Conservation (phyloP, 352 stramenopile genomes). For the Thalassiosira livingstoniorum region DNA sequence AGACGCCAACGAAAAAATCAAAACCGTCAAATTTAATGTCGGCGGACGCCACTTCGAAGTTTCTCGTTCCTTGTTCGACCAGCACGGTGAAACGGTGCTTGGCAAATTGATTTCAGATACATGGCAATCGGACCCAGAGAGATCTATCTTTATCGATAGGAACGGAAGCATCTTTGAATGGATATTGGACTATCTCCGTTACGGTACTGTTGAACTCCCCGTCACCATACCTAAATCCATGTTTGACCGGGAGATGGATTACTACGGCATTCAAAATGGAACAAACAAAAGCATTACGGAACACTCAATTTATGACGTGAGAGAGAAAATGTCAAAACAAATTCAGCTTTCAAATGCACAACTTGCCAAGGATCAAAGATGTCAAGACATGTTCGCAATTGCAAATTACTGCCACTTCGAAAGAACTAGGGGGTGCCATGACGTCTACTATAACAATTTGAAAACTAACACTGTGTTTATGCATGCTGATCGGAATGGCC, state of each 20-base stretch:
- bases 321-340: no score
- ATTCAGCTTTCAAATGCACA: no score
- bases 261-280: conserved; percentile 7
- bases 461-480: no score
- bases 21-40: conserved; percentile 8
- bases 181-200: conserved; percentile 1
- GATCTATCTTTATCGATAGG: conserved; percentile 3
- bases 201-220: neutral
- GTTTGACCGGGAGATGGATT: conserved; percentile 1
- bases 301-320: no score
- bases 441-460: no score
- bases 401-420: no score
- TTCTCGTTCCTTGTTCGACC: neutral
- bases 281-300: no score
- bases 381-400: no score
- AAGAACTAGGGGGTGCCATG: no score
- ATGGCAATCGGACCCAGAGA: neutral
- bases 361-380: no score
- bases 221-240: neutral
- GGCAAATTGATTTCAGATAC: neutral
- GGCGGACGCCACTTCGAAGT: neutral
- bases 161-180: neutral
- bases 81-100: neutral
- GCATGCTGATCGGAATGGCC: no score
- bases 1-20: neutral